Evolutionary conservation across 257 asterid genomes (phyloP), one percentile per base, ranked within the genome.

Genomic region (Verbena officinalis): DNA sequence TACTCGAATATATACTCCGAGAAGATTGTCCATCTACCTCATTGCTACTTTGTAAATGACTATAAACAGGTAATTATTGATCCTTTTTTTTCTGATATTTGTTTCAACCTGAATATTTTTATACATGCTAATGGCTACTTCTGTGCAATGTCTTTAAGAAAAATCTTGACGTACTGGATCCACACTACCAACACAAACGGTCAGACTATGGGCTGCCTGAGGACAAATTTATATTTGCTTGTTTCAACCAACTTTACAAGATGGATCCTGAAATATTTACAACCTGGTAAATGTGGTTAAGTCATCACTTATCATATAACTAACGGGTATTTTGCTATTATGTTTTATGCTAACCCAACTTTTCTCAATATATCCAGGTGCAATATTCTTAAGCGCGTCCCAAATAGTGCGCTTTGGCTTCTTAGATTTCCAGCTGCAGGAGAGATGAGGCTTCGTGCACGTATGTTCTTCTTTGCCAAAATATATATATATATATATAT

Each of bases 161-260:
- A 90, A 94, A 90, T 64, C 89, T 78, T 58, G 98, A 94, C 70
- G 99, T 94, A 10, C 81, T 94, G 73, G 98, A 90, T 77, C 82
- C 86, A 31, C 80, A 55, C 69, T 76, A 75, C 83, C 95, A 88
- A 75, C 95, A 78, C 34, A 94, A 80, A 80, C 85, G 98, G 70
- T 86, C 98, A 21, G 98, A 88, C 79, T 90, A 88, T 73, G 98
- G 96, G n/a, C 74, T 94, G 46, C 99, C 99, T 0, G 96, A 84
- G 76, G 95, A 85, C 77, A 94, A 90, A 75, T 94, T 94, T 67
- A 78, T 94, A 62, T 94, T 94, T 78, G 99, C 96, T 70, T 94
- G 99, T 78, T 94, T 94, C 78, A 94, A 94, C 76, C 99, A 94
- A 77, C 99, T 94, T 56, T 94, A 94, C 84, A 94, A 94, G 93